phyloP scores from a whole-genome alignment of 1,139 yeast species.

The Meyerozyma sp. region DNA sequence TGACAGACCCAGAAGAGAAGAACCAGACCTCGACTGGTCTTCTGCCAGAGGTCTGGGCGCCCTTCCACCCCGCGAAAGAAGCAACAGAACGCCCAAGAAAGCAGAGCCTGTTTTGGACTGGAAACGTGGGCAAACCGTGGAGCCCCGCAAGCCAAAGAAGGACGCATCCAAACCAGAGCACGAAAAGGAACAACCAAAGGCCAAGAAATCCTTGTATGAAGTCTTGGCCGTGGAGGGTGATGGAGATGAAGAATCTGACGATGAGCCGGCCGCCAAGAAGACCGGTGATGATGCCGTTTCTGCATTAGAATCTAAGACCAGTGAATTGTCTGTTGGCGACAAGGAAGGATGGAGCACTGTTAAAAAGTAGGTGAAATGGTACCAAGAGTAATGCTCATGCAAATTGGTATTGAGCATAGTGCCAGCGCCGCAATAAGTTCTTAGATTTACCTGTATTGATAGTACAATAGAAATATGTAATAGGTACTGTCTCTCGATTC shows the following conservation, averaged over 20 bases:
- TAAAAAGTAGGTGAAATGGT: background rate
- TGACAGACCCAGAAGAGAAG: conserved; percentile 30
- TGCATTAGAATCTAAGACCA: background rate
- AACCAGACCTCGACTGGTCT: conserved; percentile 45
- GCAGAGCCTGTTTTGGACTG: conserved; percentile 29
- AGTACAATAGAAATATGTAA: background rate
- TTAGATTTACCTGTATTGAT: background rate
- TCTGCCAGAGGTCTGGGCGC: conserved; percentile 15
- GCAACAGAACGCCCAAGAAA: conserved; percentile 15
- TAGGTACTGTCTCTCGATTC: background rate
- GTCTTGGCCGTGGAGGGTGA: conserved; percentile 57
- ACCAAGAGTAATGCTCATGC: no score
- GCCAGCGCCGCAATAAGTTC: background rate
- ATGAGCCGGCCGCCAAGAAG: conserved; percentile 16
- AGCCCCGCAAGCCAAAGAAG: conserved; percentile 15
- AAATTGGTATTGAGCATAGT: no score
- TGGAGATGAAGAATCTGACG: conserved; percentile 54
- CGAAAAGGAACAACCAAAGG: conserved; percentile 32
- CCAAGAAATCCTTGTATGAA: conserved; percentile 56
- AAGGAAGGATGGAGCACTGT: background rate
- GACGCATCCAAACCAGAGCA: conserved; percentile 13
- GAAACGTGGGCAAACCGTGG: conserved; percentile 29
- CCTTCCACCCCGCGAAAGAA: conserved; percentile 32
- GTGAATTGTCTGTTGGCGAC: background rate
- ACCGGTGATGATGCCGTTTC: background rate